Base-by-base conservation (phyloP, 2,329 filamentous ascomycete genomes). In the Scytalidium lignicola region DNA sequence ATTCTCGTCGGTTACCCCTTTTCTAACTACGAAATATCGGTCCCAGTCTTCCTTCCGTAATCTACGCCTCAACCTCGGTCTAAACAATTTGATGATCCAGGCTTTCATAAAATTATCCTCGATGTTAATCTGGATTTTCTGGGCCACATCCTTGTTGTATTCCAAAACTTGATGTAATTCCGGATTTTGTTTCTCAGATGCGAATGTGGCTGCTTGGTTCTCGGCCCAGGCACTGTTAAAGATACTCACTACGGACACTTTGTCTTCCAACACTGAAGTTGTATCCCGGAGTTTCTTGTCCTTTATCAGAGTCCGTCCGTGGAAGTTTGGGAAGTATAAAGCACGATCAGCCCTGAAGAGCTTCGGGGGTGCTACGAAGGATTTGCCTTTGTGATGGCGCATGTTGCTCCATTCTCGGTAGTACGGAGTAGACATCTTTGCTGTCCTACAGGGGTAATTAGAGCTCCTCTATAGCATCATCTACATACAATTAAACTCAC, bases 371-470 rank as follows among this genome's bases (percentile, higher is more conserved):
- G 90, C 84, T 46, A 92, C 74, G 71, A 96, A 99, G 20, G 90
- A 90, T 70, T 99, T 99, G 62, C 93, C 93, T 60, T 90, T 82
- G 70, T 93, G 85, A 57, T 85, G 79, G 46, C 77, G 76, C 68
- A 96, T 80, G 70, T 95, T 93, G 51, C 81, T 82, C 87, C 90
- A 96, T 75, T 99, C 92, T 67, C 90, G 87, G 73, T 96, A 99
- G 70, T 99, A 99, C 2, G 92, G 91, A 51, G 88, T 88, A 18
- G 85, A 75, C 63, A 95, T 85, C 66, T 90, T 83, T 57, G 80
- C 78, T 41, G 88, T 88, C 47, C 85, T 89, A 57, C 60, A 19
- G 5, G n/a, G 10, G 15, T 17, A 37, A 17, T 9, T n/a, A 37
- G 8, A 9, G 4, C n/a, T 13, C 32, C 10, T n/a, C 15, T 10